A percentile compares a stretch with the other conserved stretches of the same genome.
Evolutionary conservation across 805 yeast species (phyloP).

Genomic region (Nakazawaea pomicola): DNA sequence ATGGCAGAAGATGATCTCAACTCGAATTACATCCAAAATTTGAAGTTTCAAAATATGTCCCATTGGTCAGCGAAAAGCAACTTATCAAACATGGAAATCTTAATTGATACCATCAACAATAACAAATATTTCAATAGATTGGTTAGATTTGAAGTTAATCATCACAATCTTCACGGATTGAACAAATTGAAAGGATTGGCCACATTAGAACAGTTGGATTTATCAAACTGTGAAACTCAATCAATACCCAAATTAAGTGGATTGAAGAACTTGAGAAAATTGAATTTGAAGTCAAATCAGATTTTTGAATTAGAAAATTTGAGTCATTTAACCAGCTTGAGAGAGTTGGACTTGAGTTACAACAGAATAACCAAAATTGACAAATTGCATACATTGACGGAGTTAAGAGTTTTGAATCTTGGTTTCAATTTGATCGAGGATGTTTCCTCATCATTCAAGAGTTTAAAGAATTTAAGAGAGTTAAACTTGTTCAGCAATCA

Average conservation of each 20-base stretch:
- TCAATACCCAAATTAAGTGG: constrained; percentile 57
- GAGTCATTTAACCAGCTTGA: constrained; percentile 5
- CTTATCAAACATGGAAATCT: neutral
- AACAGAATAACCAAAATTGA: constrained; percentile 58
- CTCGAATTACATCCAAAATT: constrained; percentile 1
- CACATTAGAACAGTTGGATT: constrained; percentile 52
- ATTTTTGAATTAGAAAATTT: constrained; percentile 10
- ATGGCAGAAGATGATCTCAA: neutral
- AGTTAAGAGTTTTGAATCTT: constrained; percentile 7
- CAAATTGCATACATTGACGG: constrained; percentile 28
- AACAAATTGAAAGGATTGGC: constrained; percentile 44
- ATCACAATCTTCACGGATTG: constrained; percentile 23
- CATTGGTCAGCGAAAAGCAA: constrained; percentile 11
- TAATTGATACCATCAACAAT: neutral
- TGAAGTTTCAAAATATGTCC: constrained; percentile 8
- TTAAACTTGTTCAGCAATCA: constrained; percentile 21
- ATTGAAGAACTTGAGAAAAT: constrained; percentile 46
- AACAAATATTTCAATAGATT: constrained; percentile 5
- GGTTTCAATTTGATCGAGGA: constrained; percentile 12
- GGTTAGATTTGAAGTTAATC: constrained; percentile 5
- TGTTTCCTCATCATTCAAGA: constrained; percentile 4
- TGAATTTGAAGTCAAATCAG: constrained; percentile 49
- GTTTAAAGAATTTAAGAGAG: constrained; percentile 6
- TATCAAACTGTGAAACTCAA: constrained; percentile 74
- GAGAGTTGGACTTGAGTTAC: constrained; percentile 12